Evolutionary conservation across 306 rosid species (phyloP).

Genomic region (Begonia loranthoides): DNA sequence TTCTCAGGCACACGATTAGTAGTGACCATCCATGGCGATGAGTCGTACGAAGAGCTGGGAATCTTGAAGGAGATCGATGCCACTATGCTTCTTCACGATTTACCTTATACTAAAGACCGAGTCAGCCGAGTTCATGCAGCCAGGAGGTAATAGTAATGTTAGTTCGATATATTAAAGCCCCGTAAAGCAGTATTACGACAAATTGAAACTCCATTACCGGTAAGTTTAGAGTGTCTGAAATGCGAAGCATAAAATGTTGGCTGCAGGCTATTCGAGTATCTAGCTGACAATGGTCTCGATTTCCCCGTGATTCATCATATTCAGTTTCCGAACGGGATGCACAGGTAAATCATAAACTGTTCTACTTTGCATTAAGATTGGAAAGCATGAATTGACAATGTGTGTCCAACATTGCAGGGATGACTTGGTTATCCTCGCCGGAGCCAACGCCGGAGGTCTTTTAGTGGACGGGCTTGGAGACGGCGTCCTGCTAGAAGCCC

Average conservation of each 20-base stretch:
- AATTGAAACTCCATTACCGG: too few species aligned
- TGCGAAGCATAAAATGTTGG: background rate
- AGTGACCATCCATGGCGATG: conserved; percentile 81
- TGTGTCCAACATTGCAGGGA: conserved; percentile 40
- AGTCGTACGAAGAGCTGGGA: conserved; percentile 62
- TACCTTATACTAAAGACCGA: conserved; percentile 58
- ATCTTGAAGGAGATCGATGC: conserved; percentile 62
- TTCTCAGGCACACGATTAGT: conserved; percentile 76
- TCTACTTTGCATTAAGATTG: conserved; percentile 11
- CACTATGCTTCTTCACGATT: conserved; percentile 80
- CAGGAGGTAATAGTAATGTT: conserved; percentile 44
- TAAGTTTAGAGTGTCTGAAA: background rate
- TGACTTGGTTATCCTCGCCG: conserved; percentile 87
- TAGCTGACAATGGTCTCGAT: conserved; percentile 51
- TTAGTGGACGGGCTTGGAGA: conserved; percentile 98
- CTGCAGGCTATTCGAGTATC: conserved; percentile 73
- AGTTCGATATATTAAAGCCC: background rate
- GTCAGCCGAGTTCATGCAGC: conserved; percentile 89
- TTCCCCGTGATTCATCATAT: conserved; percentile 92
- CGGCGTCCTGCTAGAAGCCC: conserved; percentile 75
- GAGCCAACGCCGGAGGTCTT: conserved; percentile 81
- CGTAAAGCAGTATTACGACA: conserved; percentile 1
- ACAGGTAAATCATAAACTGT: conserved; percentile 37
- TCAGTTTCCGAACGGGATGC: conserved; percentile 68
- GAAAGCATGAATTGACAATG: conserved; percentile 1